Evolutionary conservation across 2,329 filamentous ascomycete species (phyloP).

Genomic region (Penicillium brasilianum): DNA sequence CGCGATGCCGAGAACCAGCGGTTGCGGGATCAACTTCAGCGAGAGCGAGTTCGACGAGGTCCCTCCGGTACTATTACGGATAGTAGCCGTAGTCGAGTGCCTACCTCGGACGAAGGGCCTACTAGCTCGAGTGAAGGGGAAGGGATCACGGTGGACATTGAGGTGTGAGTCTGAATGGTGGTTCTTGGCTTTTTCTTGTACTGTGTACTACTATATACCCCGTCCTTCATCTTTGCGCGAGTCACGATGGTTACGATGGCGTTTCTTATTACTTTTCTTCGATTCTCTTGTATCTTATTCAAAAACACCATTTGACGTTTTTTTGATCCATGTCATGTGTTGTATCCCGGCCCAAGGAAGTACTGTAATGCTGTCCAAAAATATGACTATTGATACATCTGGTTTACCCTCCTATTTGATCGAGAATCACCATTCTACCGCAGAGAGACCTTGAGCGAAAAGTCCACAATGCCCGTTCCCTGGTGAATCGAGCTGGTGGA

Average conservation of each 20-base stretch:
- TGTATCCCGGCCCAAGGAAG: not conserved
- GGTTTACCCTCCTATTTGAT: not conserved
- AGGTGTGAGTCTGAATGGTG: slow-evolving; percentile 33
- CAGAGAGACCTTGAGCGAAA: slow-evolving; percentile 82
- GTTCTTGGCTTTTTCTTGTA: slow-evolving; percentile 15
- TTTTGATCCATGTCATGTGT: slow-evolving; percentile 4
- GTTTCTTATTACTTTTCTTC: slow-evolving; percentile 19
- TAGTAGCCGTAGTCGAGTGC: slow-evolving; percentile 24
- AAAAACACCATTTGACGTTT: slow-evolving; percentile 18
- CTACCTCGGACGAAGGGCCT: slow-evolving; percentile 36
- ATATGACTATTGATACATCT: slow-evolving; percentile 20
- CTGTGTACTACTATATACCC: slow-evolving; percentile 21
- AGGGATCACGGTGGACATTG: slow-evolving; percentile 46
- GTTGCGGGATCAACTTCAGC: slow-evolving; percentile 67
- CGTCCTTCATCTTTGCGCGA: slow-evolving; percentile 6
- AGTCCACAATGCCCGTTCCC: slow-evolving; percentile 90
- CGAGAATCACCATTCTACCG: slow-evolving; percentile 25
- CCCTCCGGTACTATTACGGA: slow-evolving; percentile 31
- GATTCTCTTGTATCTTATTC: slow-evolving; percentile 25
- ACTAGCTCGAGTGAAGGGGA: slow-evolving; percentile 47
- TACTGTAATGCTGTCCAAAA: slow-evolving; percentile 1
- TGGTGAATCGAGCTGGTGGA: slow-evolving; percentile 98
- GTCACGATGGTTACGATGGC: slow-evolving; percentile 28
- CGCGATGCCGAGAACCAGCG: slow-evolving; percentile 75
- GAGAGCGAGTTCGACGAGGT: slow-evolving; percentile 54